phyloP scores from a whole-genome alignment of 495 filamentous ascomycete species.

The Trichodelitschia bisporula region DNA sequence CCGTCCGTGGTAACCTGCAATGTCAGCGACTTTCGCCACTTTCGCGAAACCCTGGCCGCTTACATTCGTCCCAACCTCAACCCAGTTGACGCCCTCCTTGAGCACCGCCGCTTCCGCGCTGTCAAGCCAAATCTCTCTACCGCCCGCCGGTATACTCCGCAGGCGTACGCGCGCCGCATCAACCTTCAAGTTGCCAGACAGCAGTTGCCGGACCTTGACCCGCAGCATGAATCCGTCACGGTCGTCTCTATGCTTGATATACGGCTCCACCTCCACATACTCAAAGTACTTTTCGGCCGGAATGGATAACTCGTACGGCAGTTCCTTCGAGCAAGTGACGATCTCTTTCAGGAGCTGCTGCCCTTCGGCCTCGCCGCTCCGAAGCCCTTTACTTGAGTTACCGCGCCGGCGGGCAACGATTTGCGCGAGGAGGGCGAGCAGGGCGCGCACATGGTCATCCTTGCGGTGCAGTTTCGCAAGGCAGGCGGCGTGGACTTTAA shows the following conservation, averaged over 20 bases:
- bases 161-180: neutral
- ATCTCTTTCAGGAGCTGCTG: constrained; percentile 37
- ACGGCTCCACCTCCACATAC: constrained; percentile 40
- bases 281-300: constrained; percentile 52
- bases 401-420: no score
- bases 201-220: constrained; percentile 43
- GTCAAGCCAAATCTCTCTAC: constrained; percentile 49
- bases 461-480: constrained; percentile 48
- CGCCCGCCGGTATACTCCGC: neutral
- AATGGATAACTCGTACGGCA: constrained; percentile 38
- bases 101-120: constrained; percentile 18
- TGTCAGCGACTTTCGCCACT: no score
- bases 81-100: constrained; percentile 14
- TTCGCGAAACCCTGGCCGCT: neutral
- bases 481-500: constrained; percentile 68
- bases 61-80: no score
- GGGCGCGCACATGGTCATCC: constrained; percentile 57
- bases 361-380: constrained; percentile 13
- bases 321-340: constrained; percentile 30
- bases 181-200: constrained; percentile 28
- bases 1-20: constrained; percentile 40
- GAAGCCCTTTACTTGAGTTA: neutral
- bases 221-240: constrained; percentile 58
- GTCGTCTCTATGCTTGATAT: constrained; percentile 40
- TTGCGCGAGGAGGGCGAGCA: constrained; percentile 54